Base-by-base conservation (phyloP, 257 asterid species). In the Perilla frutescens region DNA sequence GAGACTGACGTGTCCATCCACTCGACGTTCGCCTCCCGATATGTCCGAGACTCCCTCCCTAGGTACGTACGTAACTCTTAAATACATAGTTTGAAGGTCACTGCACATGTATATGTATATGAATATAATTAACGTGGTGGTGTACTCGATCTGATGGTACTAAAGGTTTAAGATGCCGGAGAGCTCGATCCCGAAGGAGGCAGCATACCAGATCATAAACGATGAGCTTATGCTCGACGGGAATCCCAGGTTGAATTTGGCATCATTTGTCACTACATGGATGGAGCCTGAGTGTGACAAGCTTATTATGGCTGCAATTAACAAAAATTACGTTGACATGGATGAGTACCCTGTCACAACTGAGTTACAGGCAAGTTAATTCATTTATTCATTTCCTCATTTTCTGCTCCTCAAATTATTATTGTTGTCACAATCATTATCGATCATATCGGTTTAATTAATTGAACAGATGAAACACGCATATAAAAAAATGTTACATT, bases 251-350 rank as follows among this genome's bases (percentile, higher is more conserved):
- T 60, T 93, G 79, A 93, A 93, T 32, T 72, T 93, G 62, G 98
- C 98, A 0, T 93, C 98, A 0, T 93, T 93, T 39, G 98, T 93
- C 15, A 93, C 98, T 1, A 93, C 98, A 1, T 93, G 97, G 97
- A 90, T 93, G 98, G 98, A 93, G 71, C 98, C 98, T 0, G 98
- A 93, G 77, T 93, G 98, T 51, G 96, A 93, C 29, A 91, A 93
- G 82, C 87, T 93, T 1, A 87, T 91, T 2, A 93, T 93, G 97
- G 87, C 71, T 26, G 39, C 93, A 45, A 79, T 93, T 73, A 93
- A 91, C 76, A 93, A 93, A 44, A 90, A 93, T 61, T 93, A 93
- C 41, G 97, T 93, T 8, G 98, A 93, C 80, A 93, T 93, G 98
- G 98, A 93, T 83, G 98, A 93, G 62, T 93, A 93, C 68, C 97